phyloP scores from a whole-genome alignment of 805 yeast genomes.

The Saccharomycopsis amapae region DNA sequence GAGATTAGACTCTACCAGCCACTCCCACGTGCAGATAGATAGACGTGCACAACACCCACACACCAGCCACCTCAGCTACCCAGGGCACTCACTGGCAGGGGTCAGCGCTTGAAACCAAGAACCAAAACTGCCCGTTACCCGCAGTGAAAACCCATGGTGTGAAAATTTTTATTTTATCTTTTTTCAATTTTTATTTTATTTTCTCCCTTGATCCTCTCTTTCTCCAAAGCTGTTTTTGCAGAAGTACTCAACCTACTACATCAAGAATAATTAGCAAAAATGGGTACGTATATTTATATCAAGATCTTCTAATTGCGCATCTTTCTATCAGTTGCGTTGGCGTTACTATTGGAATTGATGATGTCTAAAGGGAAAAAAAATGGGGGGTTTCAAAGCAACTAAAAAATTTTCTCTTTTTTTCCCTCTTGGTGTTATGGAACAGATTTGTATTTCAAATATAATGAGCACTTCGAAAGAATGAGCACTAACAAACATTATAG shows the following conservation, averaged over 20 bases:
- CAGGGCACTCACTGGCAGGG: no score
- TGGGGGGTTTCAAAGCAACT: no score
- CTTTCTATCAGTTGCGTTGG: not conserved
- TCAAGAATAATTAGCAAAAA: constrained; percentile 3
- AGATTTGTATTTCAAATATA: no score
- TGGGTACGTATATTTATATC: constrained; percentile 5
- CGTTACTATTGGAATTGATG: not conserved
- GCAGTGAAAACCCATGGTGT: not conserved
- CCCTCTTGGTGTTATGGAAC: no score
- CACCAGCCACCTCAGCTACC: no score
- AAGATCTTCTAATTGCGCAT: not conserved
- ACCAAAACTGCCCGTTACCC: not conserved
- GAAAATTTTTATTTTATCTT: not conserved
- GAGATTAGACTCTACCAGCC: no score
- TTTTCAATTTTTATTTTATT: not conserved
- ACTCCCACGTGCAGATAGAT: no score
- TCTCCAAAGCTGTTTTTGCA: not conserved
- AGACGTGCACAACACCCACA: no score
- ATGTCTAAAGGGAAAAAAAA: no score
- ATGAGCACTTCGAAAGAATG: no score
- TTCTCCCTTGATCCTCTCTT: not conserved
- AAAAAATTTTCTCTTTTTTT: no score
- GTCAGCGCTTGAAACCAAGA: no score
- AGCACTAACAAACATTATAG: not conserved
- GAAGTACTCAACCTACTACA: not conserved